A percentile compares a stretch with the other conserved stretches of the same genome.
phyloP scores from a whole-genome alignment of 2,329 filamentous ascomycete species.

The Penicillium palitans region DNA sequence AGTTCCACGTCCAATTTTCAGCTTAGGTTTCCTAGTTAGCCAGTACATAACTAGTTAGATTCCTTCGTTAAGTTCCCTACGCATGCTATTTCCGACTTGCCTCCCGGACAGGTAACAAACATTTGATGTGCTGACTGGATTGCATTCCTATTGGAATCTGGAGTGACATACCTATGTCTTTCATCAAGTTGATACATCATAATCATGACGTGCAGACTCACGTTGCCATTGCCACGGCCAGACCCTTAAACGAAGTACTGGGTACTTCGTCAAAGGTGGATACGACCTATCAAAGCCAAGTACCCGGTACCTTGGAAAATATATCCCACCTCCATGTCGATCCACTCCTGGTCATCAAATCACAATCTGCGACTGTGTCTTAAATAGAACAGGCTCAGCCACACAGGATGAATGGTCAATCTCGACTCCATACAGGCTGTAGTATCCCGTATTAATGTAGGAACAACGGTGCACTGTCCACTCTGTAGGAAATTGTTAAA shows the following conservation, averaged over 20 bases:
- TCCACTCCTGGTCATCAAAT: background rate
- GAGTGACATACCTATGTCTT: background rate
- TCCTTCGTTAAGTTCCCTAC: background rate
- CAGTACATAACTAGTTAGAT: too few relatives aligned
- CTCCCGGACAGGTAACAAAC: background rate
- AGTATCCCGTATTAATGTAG: background rate
- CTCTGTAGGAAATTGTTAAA: background rate
- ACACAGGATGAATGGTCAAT: slow-evolving; percentile 5
- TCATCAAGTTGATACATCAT: slow-evolving; percentile 1
- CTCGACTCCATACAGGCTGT: background rate
- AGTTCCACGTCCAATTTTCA: background rate
- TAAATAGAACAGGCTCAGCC: slow-evolving; percentile 11
- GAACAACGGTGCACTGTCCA: slow-evolving; percentile 1
- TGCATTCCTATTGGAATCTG: background rate
- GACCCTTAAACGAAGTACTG: background rate
- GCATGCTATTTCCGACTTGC: slow-evolving; percentile 3
- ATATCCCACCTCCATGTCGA: background rate
- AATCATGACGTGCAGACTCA: slow-evolving; percentile 21
- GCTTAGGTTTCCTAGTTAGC: background rate
- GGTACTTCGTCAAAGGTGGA: background rate
- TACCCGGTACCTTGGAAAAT: slow-evolving; percentile 7
- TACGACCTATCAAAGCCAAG: background rate
- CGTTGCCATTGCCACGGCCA: slow-evolving; percentile 10
- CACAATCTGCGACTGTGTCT: background rate
- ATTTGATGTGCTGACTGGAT: background rate